phyloP scores from a whole-genome alignment of 2,329 filamentous ascomycete genomes.

The Penicillium sumatraense region DNA sequence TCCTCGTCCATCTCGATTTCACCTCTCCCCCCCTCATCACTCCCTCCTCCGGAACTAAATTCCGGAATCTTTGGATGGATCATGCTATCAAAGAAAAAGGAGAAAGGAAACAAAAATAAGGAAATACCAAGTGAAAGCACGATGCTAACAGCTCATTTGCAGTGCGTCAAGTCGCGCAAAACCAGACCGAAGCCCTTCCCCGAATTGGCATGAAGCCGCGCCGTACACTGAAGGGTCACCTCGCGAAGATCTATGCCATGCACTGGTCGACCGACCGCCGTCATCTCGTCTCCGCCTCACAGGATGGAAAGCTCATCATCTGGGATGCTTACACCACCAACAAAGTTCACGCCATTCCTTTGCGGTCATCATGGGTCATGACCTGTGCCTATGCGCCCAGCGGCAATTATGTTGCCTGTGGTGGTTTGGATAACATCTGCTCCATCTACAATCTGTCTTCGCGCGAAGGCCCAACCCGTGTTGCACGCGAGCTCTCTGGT shows the following conservation, averaged over 20 bases:
- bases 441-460: constrained; percentile 99
- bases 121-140: neutral
- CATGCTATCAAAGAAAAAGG: neutral
- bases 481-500: constrained; percentile 92
- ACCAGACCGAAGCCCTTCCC: constrained; percentile 89
- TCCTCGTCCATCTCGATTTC: neutral
- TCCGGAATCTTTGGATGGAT: neutral
- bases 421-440: constrained; percentile 99
- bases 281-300: constrained; percentile 95
- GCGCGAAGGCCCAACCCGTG: constrained; percentile 93
- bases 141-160: constrained; percentile 34
- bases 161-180: constrained; percentile 92
- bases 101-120: neutral
- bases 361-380: constrained; percentile 99
- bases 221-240: constrained; percentile 93
- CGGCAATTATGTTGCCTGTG: constrained; percentile 97
- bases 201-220: constrained; percentile 97
- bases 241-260: constrained; percentile 99
- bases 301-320: constrained; percentile 99
- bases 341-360: constrained; percentile 97
- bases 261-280: constrained; percentile 99
- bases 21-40: neutral
- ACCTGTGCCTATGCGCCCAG: constrained; percentile 98
- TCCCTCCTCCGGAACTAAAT: neutral
- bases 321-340: constrained; percentile 99